These are phyloP conservation scores for Suillus subluteus DNA, from an alignment of 768 basidiomycete genomes.

Conservation along the genomic window DNA sequence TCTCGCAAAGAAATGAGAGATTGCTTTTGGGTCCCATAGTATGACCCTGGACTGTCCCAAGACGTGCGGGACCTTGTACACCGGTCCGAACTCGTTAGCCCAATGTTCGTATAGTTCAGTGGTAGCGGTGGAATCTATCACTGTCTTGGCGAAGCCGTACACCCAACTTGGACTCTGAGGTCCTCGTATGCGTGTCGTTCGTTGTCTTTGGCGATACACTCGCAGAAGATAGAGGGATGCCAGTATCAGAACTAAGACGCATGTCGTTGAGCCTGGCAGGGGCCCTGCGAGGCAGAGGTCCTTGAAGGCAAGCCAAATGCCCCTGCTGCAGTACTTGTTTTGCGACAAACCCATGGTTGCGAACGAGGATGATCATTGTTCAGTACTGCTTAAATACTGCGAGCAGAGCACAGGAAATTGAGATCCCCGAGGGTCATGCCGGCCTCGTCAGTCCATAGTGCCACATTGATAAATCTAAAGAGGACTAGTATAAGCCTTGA, in stretches of 20 bases:
- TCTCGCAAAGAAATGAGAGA: not conserved
- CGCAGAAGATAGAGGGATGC: not conserved
- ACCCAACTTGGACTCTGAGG: not conserved
- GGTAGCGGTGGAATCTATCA: not conserved
- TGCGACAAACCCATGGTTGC: no score
- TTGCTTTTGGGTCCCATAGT: not conserved
- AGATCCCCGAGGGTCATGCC: no score
- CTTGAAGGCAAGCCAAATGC: not conserved
- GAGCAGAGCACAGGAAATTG: no score
- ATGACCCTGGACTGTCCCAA: not conserved
- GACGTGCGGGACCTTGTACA: not conserved
- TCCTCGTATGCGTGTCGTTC: not conserved
- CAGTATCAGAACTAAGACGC: not conserved
- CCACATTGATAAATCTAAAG: no score
- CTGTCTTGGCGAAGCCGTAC: not conserved
- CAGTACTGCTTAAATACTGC: no score
- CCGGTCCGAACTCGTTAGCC: not conserved
- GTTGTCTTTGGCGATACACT: not conserved
- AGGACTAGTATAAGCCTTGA: no score
- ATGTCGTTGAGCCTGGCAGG: not conserved
- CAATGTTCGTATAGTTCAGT: not conserved
- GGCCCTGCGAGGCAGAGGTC: not conserved
- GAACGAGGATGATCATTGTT: no score
- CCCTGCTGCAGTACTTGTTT: not conserved
- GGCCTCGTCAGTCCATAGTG: no score